phyloP scores from a whole-genome alignment of 768 basidiomycete genomes.

The Boletales sp. region DNA sequence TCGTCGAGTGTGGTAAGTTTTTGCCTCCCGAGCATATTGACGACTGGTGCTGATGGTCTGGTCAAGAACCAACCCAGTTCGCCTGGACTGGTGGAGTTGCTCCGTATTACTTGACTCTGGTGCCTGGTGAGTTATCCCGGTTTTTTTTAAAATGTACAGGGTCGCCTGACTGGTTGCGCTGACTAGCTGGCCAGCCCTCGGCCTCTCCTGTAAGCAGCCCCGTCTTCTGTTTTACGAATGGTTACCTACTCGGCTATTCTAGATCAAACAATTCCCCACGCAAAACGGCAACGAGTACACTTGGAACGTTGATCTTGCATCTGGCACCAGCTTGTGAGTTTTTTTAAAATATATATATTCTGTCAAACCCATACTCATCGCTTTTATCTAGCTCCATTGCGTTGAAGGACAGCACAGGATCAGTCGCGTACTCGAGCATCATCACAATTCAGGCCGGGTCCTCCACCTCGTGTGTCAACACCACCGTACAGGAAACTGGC shows the following conservation, averaged over 20 bases:
- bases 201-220: constrained; percentile 46
- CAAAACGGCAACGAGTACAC: constrained; percentile 43
- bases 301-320: constrained; percentile 51
- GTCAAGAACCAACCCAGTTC: constrained; percentile 60
- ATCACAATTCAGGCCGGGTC: constrained; percentile 40
- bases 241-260: constrained; percentile 5
- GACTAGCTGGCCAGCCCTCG: constrained; percentile 48
- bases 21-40: background rate
- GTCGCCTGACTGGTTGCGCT: background rate
- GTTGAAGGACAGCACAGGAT: constrained; percentile 59
- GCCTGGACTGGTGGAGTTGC: constrained; percentile 47
- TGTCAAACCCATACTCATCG: background rate
- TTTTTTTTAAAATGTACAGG: too few species aligned
- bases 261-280: constrained; percentile 55
- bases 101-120: constrained; percentile 58
- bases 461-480: constrained; percentile 31
- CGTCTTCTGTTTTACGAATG: background rate
- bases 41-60: background rate
- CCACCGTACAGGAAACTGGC: constrained; percentile 12
- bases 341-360: background rate
- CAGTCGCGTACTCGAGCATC: constrained; percentile 47
- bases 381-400: constrained; percentile 41
- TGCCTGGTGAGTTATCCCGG: constrained; percentile 48
- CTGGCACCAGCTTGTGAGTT: constrained; percentile 45
- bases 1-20: constrained; percentile 51